Evolutionary conservation across 768 basidiomycete genomes (phyloP), one percentile per base, ranked within the genome.

Genomic region (Tylopilus sp.): DNA sequence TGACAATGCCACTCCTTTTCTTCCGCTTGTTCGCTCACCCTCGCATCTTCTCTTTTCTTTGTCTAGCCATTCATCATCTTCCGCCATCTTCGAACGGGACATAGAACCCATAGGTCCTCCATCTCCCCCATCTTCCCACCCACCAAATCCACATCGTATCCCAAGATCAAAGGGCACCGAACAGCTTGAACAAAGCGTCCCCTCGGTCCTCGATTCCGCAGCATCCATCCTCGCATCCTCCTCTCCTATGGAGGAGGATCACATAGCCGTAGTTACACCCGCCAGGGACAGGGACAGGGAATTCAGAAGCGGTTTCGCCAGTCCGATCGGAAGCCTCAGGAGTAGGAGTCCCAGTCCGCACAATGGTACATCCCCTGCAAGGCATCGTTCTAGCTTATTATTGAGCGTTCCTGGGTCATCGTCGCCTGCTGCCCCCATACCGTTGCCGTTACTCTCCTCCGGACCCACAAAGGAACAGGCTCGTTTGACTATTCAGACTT

Each of bases 41-140:
- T 40, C 21, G 21, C 43, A 15, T 48, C 2, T 23, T 52, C 41
- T 48, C 20, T 12, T 26, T 11, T 17, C 11, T 40, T 26, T 43
- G 35, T 52, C 50, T 47, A 56, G 60, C 1, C 81, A 88, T 60
- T 92, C 89, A 0, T 89, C 88, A 0, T 89, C 88, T 0, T 92
- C 90, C 1, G 91, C 91, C 33, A 95, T 94, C 51, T 95, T 95
- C 53, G 91, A 95, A 69, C 82, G 91, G 31, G 91, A 95, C 66
- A 91, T 95, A 56, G 91, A 93, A 58, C 85, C 85, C 15, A 48
- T 70, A 1, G 60, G 63, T 6, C 64, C 67, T 0, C 62, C 65
- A 58, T 77, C 70, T 30, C 77, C 61, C 52, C 69, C 50, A 40
- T 59, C 74, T 67, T 59, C 73, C 56, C 74, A 57, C 49, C 74